Base-by-base conservation (phyloP, 2,329 filamentous ascomycete species). In the Aspergillus aculeatinus region DNA sequence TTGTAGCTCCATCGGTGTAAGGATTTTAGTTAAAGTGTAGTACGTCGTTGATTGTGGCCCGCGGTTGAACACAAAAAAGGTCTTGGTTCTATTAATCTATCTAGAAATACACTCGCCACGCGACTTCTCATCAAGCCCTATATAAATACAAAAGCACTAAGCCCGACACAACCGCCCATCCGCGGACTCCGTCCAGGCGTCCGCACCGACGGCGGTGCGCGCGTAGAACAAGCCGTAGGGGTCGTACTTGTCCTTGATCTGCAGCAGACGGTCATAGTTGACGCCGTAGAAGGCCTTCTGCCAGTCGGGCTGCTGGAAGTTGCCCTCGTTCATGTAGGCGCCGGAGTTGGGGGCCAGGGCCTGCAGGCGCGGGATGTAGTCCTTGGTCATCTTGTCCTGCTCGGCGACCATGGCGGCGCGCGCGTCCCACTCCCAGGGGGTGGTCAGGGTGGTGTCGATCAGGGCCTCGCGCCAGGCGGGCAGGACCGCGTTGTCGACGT, bases 321-420 rank as follows among this genome's bases (percentile, higher is more conserved):
- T 56, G 9, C 29, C 60, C 55, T 62, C 57, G 16, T 57, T 60
- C 53, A 62, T 48, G 47, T 62, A 62, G 16, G 56, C 60, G 2
- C 58, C 60, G 6, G 60, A 59, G 39, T 55, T 47, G 7, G 52
- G 52, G 7, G 52, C 16, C 25, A 55, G n/a, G 12, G 35, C 52
- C n/a, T 55, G 31, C 11, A 55, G 52, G 27, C 39, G 11, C 4
- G 52, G 52, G 9, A 55, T 47, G 25, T 55, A 55, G 16, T 48
- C 25, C 6, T 55, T n/a, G n/a, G 52, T 55, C 52, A 55, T 55
- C 52, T 55, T 55, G 52, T 48, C 7, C 25, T 55, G 52, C 42
- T 55, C 52, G 5, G 5, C 52, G 11, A 55, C 25, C 52, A 55
- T 55, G 14, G 39, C 39, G 2, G 23, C 52, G 9, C 52, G 52